Evolutionary conservation across 2,329 filamentous ascomycete genomes (phyloP).

Genomic region (Penicillium sp.): DNA sequence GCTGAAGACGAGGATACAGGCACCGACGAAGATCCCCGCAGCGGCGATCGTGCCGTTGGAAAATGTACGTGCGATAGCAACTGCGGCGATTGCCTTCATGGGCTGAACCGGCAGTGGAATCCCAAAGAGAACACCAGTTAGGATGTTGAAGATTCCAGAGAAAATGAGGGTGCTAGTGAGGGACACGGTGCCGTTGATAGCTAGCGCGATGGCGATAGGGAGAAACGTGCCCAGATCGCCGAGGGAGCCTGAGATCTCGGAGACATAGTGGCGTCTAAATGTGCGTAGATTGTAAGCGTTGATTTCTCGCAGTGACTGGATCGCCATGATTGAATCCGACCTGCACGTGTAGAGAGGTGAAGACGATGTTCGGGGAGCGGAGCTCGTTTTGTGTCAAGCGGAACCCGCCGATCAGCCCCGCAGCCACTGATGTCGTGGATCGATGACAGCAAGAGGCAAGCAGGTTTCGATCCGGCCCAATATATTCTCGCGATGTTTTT

Average conservation of each 20-base stretch:
- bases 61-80: conserved; percentile 73
- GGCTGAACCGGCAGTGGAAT: conserved; percentile 91
- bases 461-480: not conserved
- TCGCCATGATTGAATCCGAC: conserved; percentile 21
- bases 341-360: not conserved
- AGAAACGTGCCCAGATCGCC: conserved; percentile 89
- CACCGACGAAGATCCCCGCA: conserved; percentile 77
- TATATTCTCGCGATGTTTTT: not conserved
- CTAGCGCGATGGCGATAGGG: conserved; percentile 83
- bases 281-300: conserved; percentile 57
- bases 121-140: conserved; percentile 80
- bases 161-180: conserved; percentile 84
- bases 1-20: conserved; percentile 74
- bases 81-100: conserved; percentile 86
- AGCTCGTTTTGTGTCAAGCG: conserved; percentile 8
- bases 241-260: conserved; percentile 84
- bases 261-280: conserved; percentile 57
- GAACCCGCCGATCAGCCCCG: conserved; percentile 12
- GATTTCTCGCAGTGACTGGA: conserved; percentile 31
- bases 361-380: not conserved
- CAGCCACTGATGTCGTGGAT: conserved; percentile 2
- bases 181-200: conserved; percentile 75
- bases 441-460: not conserved
- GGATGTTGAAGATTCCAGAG: conserved; percentile 81
- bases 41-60: conserved; percentile 73